Conservation (phyloP, 495 filamentous ascomycete species). For the Aspergillus asperescens region DNA sequence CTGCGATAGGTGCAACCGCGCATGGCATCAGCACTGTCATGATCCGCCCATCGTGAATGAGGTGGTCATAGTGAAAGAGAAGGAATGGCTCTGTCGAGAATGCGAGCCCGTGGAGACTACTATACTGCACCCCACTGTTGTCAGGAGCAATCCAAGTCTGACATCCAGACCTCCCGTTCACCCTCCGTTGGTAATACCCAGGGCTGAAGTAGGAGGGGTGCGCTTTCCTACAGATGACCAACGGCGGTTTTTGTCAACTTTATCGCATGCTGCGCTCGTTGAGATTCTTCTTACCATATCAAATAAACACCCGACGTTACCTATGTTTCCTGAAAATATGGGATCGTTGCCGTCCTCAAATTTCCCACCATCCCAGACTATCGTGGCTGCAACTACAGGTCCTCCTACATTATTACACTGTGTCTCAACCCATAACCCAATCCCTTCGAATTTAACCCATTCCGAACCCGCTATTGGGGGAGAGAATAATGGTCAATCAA, state of each 20-base stretch:
- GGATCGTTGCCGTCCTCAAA: constrained; percentile 22
- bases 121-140: constrained; percentile 19
- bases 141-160: constrained; percentile 20
- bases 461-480: not conserved
- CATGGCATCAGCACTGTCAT: constrained; percentile 91
- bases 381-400: not conserved
- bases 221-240: constrained; percentile 27
- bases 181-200: constrained; percentile 10
- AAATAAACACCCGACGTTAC: constrained; percentile 26
- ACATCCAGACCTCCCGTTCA: constrained; percentile 12
- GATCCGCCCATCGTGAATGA: constrained; percentile 71
- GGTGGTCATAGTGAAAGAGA: constrained; percentile 59
- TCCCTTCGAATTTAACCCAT: not conserved
- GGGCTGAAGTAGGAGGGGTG: constrained; percentile 23
- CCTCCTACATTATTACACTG: constrained; percentile 11
- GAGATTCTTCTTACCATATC: constrained; percentile 38
- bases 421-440: too few relatives aligned
- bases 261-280: constrained; percentile 39
- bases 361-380: constrained; percentile 12
- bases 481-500: not conserved
- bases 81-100: constrained; percentile 71
- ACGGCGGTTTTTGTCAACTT: constrained; percentile 37
- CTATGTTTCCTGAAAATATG: constrained; percentile 39
- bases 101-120: constrained; percentile 51
- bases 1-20: constrained; percentile 83